These are phyloP conservation scores for Phaffomyces antillensis DNA, from an alignment of 805 yeast genomes.

Conservation along the genomic window DNA sequence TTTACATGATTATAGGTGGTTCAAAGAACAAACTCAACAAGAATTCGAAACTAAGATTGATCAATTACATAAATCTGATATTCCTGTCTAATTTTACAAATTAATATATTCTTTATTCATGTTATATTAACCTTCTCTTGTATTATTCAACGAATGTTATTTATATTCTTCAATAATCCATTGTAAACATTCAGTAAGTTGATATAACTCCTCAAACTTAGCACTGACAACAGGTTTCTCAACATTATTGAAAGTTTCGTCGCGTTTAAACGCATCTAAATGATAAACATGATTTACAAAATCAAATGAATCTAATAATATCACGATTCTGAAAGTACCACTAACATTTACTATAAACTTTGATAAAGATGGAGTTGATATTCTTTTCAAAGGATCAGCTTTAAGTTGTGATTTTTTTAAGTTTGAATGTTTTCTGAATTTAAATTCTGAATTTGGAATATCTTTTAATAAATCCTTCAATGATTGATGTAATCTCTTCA, in stretches of 20 bases:
- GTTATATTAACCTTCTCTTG: no score
- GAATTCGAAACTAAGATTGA: constrained; percentile 1
- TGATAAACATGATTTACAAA: constrained; percentile 16
- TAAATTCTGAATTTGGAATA: constrained; percentile 6
- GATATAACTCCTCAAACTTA: constrained; percentile 42
- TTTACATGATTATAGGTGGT: constrained; percentile 4
- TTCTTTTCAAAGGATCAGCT: constrained; percentile 15
- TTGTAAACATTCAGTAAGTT: constrained; percentile 46
- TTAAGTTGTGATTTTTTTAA: constrained; percentile 5
- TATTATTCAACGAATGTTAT: neutral
- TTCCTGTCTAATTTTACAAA: neutral
- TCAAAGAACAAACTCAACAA: neutral
- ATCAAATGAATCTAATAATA: constrained; percentile 17
- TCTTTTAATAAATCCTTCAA: constrained; percentile 10
- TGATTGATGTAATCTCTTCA: constrained; percentile 19
- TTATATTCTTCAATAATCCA: constrained; percentile 37
- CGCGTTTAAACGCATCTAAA: constrained; percentile 7
- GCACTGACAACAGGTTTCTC: constrained; percentile 37
- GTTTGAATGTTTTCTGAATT: constrained; percentile 14
- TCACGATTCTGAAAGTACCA: constrained; percentile 5
- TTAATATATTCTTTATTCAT: neutral
- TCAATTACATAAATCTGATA: neutral
- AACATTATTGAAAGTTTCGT: constrained; percentile 18
- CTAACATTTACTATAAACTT: constrained; percentile 26
- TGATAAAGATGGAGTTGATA: constrained; percentile 19